Base-by-base conservation (phyloP, 2,329 filamentous ascomycete genomes). In the Zymoseptoria tritici region DNA sequence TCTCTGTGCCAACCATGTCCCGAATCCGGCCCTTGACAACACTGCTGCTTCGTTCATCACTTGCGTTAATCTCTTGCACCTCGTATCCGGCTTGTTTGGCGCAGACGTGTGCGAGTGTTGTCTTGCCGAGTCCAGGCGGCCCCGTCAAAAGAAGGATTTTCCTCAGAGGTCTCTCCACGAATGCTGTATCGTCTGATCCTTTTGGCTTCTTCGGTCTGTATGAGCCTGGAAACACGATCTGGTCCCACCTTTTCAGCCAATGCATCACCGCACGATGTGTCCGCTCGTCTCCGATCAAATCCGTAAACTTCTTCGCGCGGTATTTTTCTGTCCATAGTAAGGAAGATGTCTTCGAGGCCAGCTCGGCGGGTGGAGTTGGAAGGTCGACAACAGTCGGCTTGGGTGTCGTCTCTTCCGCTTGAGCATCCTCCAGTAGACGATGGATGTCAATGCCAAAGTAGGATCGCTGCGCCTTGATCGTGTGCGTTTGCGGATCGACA, bases 291-390 rank as follows among this genome's bases (percentile, higher is more conserved):
- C 95, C 95, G 54, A 96, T 90, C 0, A 99, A 80, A 67, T 99
- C 94, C 67, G 92, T 89, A 69, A 97, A 99, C 68, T 86, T 93
- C 62, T 85, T 85, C 26, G 94, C 94, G 42, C 94, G 87, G 72
- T 99, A 99, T 73, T 99, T 99, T 72, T 99, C 94, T 0, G 93
- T 96, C 94, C 94, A 99, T 71, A 99, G 79, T 31, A 90, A 74
- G 0, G 84, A 82, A 16, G 64, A 67, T 62, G 74, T 77, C 31
- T 67, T 71, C 16, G 58, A 57, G 22, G 51, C 26, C 16, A 46
- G 31, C 63, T 82, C 80, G 0, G 78, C 76, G n/a, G 75, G 73
- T 22, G 75, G 54, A 36, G 70, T 67, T 16, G 71, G 69, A 11
- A 67, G 60, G 7, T 36, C 54, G 9, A 74, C 67, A 1, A 66